Evolutionary conservation across 1,284 basidiomycete species (phyloP).

Genomic region (Apiotrichum siamense): DNA sequence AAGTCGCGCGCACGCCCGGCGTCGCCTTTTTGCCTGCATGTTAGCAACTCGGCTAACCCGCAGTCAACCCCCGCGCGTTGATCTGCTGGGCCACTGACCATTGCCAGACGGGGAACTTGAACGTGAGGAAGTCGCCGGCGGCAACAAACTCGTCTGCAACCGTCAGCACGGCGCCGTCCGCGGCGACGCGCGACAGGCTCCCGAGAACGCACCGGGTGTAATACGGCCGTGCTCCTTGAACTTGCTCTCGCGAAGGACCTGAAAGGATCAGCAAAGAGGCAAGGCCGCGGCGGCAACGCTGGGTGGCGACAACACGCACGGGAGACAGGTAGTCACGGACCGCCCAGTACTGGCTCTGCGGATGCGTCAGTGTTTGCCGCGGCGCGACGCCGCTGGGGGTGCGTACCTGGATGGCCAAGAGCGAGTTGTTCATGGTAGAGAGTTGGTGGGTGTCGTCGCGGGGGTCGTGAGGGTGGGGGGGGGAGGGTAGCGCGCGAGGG

Average conservation of each 20-base stretch:
- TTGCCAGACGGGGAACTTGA: slow-evolving; percentile 93
- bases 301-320: slow-evolving; percentile 49
- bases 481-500: background rate
- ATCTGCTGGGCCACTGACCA: slow-evolving; percentile 56
- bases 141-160: slow-evolving; percentile 85
- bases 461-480: background rate
- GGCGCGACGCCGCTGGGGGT: background rate
- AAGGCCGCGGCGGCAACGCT: background rate
- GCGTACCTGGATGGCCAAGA: slow-evolving; percentile 47
- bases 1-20: slow-evolving; percentile 78
- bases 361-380: background rate
- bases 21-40: slow-evolving; percentile 78
- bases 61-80: too few relatives aligned
- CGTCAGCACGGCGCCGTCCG: background rate
- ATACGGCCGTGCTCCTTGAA: slow-evolving; percentile 98
- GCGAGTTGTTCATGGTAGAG: slow-evolving; percentile 45
- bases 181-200: slow-evolving; percentile 51
- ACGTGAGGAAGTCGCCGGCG: slow-evolving; percentile 86
- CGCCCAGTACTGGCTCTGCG: slow-evolving; percentile 82
- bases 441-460: background rate
- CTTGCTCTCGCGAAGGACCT: slow-evolving; percentile 96
- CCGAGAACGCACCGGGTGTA: slow-evolving; percentile 83
- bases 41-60: slow-evolving; percentile 1
- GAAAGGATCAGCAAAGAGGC: background rate
- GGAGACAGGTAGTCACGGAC: slow-evolving; percentile 95